Evolutionary conservation across 306 rosid genomes (phyloP), one percentile per base, ranked within the genome.

Genomic region (Vigna hirtella): DNA sequence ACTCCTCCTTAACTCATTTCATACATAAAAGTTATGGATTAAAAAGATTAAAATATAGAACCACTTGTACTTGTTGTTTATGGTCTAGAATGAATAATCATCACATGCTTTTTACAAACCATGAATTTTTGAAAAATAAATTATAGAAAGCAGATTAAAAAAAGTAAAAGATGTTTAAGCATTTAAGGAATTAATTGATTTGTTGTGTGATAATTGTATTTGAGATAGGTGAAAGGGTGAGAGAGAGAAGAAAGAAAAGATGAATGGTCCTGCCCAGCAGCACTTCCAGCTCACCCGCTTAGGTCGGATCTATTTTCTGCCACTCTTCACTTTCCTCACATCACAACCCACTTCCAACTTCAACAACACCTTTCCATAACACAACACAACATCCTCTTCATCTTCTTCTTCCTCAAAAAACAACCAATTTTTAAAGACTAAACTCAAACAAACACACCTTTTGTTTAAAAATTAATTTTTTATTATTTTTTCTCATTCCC

Each of bases 281-380:
- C 53, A 81, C 9, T 47, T 80, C 85, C 90, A 90, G 89, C 90
- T 89, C 93, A 86, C 51, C 96, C 90, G 88, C 84, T 85, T 75
- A 83, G 88, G 86, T 84, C 90, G 96, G 93, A 93, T 92, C 92
- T 43, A 74, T 85, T 83, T 70, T 65, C 86, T 81, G 70, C 75
- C 90, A 52, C 66, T 38, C 67, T 53, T 70, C 79, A 24, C 83
- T 80, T 81, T 58, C 48, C 32, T 28, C 58, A 79, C 85, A 17
- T 83, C 88, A 59, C 47, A 76, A 82, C 79, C 85, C 88, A 85
- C 83, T 72, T 74, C 6, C 24, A 62, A 62, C 68, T 16, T 64
- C 73, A 48, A 47, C 16, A 48, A 47, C 16, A 6, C 81, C 74
- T 82, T 85, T 87, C 84, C 40, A 79, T 82, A 84, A 13, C 74